These are phyloP conservation scores for Sanghuangporus baumii DNA, from an alignment of 1,284 basidiomycete species.

Conservation along the genomic window DNA sequence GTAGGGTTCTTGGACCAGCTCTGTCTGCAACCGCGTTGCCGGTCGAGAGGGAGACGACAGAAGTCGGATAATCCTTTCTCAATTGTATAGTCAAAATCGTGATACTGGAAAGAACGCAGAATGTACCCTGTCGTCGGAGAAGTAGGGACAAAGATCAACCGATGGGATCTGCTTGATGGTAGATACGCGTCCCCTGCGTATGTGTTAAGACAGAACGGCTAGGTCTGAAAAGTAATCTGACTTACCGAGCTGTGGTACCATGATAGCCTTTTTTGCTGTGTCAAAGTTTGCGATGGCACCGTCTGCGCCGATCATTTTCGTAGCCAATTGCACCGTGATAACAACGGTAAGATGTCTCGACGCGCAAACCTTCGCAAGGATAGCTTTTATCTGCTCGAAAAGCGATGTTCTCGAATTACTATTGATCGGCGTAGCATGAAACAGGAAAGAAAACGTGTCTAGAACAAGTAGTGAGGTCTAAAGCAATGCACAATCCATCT, in stretches of 20 bases:
- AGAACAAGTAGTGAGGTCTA: constrained; percentile 58
- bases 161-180: constrained; percentile 30
- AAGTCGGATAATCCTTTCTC: constrained; percentile 30
- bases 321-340: constrained; percentile 62
- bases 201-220: background rate
- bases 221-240: constrained; percentile 5
- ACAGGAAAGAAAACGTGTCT: constrained; percentile 60
- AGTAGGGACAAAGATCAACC: constrained; percentile 32
- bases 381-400: constrained; percentile 47
- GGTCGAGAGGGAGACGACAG: constrained; percentile 28
- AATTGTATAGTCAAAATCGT: constrained; percentile 18
- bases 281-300: constrained; percentile 60
- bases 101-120: constrained; percentile 10
- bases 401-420: constrained; percentile 35
- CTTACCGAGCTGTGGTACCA: constrained; percentile 60
- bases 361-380: constrained; percentile 43
- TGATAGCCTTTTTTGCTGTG: constrained; percentile 51
- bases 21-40: constrained; percentile 16
- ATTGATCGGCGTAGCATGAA: constrained; percentile 39
- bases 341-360: constrained; percentile 52
- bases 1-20: constrained; percentile 27
- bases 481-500: constrained; percentile 11
- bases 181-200: constrained; percentile 27
- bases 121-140: constrained; percentile 33
- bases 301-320: constrained; percentile 56